These are phyloP conservation scores for Penicillium sp. DNA, from an alignment of 2,329 filamentous ascomycete genomes.

Conservation along the genomic window DNA sequence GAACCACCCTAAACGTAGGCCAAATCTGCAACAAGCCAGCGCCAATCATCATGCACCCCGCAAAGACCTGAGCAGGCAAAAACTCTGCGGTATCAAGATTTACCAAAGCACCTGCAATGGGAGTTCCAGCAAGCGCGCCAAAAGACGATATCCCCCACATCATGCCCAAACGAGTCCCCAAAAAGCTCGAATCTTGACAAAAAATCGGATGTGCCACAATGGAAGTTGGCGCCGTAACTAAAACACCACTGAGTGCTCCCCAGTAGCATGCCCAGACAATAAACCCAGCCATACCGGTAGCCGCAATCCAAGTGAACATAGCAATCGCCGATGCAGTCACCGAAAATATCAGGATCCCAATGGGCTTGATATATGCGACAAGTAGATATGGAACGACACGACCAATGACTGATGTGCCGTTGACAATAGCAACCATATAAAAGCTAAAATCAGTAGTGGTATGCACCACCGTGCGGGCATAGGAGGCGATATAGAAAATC, in stretches of 20 bases:
- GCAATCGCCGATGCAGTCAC: conserved; percentile 27
- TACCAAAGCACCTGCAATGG: conserved; percentile 34
- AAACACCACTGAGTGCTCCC: conserved; percentile 31
- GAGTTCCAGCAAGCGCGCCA: conserved; percentile 31
- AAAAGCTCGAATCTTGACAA: conserved; percentile 26
- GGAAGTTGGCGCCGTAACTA: conserved; percentile 31
- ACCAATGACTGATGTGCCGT: conserved; percentile 51
- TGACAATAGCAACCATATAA: conserved; percentile 53
- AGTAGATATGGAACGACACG: conserved; percentile 49
- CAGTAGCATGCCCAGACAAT: conserved; percentile 35
- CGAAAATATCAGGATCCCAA: conserved; percentile 21
- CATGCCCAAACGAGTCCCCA: conserved; percentile 34
- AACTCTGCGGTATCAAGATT: conserved; percentile 27
- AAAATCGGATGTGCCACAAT: conserved; percentile 33
- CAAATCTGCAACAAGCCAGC: conserved; percentile 28
- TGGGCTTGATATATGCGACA: conserved; percentile 30
- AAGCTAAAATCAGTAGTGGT: conserved; percentile 46
- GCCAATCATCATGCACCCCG: conserved; percentile 33
- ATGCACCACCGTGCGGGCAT: conserved; percentile 46
- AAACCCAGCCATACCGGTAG: conserved; percentile 21
- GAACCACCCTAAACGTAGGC: conserved; percentile 26
- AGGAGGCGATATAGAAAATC: conserved; percentile 44
- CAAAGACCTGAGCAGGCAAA: conserved; percentile 32
- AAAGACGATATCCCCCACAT: conserved; percentile 38
- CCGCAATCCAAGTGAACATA: conserved; percentile 36